phyloP scores from a whole-genome alignment of 371 early-diverging fungal genomes.

The Phascolomyces articulosus region DNA sequence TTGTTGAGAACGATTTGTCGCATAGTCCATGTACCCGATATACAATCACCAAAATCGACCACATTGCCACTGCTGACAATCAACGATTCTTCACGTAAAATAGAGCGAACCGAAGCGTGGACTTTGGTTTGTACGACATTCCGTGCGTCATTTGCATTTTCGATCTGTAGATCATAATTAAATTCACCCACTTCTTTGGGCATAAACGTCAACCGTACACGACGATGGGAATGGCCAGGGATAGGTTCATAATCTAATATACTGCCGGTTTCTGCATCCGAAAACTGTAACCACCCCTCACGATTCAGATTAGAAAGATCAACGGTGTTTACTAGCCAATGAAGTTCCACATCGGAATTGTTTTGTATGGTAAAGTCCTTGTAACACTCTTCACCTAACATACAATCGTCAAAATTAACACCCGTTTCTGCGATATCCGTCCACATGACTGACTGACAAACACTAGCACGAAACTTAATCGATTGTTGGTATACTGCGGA shows the following conservation, averaged over 20 bases:
- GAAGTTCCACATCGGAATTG: conserved; percentile 88
- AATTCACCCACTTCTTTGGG: conserved; percentile 91
- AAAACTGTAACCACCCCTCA: conserved; percentile 70
- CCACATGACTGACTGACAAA: conserved; percentile 89
- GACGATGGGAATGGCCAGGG: conserved; percentile 70
- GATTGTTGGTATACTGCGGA: conserved; percentile 70
- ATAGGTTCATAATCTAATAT: conserved; percentile 59
- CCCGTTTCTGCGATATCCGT: conserved; percentile 91
- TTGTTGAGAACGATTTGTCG: conserved; percentile 84
- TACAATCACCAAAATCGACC: conserved; percentile 95
- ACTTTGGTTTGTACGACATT: conserved; percentile 84
- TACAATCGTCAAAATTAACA: conserved; percentile 92
- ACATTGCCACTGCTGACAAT: conserved; percentile 76
- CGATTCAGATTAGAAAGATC: conserved; percentile 61
- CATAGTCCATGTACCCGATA: conserved; percentile 83
- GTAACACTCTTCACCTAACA: conserved; percentile 84
- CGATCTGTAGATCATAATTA: conserved; percentile 84
- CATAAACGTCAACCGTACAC: conserved; percentile 84
- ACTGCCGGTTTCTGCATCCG: conserved; percentile 77
- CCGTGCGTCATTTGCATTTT: conserved; percentile 87
- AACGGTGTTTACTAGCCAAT: conserved; percentile 81
- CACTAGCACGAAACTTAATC: conserved; percentile 80
- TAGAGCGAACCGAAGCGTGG: conserved; percentile 82
- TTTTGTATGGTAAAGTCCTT: conserved; percentile 91
- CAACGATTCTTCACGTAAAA: conserved; percentile 76